phyloP scores from a whole-genome alignment of 2,329 filamentous ascomycete species.

The Fusarium nodosum region DNA sequence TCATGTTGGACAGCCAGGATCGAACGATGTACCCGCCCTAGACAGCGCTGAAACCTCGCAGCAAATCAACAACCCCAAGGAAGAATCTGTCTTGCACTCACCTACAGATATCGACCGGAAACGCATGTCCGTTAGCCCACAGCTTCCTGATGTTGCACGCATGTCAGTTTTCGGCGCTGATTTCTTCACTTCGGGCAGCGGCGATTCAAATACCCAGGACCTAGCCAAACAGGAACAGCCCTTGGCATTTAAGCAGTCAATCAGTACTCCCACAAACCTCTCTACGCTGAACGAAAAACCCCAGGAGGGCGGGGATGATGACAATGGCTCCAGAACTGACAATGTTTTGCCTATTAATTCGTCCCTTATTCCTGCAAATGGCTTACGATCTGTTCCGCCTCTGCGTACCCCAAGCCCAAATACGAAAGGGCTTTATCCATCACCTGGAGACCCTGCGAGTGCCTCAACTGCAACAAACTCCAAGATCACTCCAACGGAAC shows the following conservation, averaged over 20 bases:
- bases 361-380: conserved; percentile 37
- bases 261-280: conserved; percentile 9
- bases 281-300: conserved; percentile 22
- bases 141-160: conserved; percentile 69
- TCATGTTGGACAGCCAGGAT: conserved; percentile 1
- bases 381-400: conserved; percentile 50
- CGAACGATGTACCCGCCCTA: conserved; percentile 8
- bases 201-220: conserved; percentile 22
- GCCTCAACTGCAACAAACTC: conserved; percentile 11
- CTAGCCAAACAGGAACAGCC: conserved; percentile 34
- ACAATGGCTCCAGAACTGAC: conserved; percentile 2
- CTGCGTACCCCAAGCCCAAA: conserved; percentile 54
- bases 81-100: conserved; percentile 28
- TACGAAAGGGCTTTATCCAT: conserved; percentile 23
- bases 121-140: conserved; percentile 66
- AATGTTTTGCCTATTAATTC: conserved; percentile 1
- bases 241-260: conserved; percentile 7
- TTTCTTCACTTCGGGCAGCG: conserved; percentile 62
- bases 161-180: conserved; percentile 73
- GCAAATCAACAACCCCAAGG: conserved; percentile 8
- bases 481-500: conserved; percentile 60
- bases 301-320: conserved; percentile 6
- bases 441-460: conserved; percentile 21
- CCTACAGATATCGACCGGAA: conserved; percentile 39
- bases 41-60: conserved; percentile 12